Base-by-base conservation (phyloP, 2,329 filamentous ascomycete species). In the Rachicladosporium sp. region DNA sequence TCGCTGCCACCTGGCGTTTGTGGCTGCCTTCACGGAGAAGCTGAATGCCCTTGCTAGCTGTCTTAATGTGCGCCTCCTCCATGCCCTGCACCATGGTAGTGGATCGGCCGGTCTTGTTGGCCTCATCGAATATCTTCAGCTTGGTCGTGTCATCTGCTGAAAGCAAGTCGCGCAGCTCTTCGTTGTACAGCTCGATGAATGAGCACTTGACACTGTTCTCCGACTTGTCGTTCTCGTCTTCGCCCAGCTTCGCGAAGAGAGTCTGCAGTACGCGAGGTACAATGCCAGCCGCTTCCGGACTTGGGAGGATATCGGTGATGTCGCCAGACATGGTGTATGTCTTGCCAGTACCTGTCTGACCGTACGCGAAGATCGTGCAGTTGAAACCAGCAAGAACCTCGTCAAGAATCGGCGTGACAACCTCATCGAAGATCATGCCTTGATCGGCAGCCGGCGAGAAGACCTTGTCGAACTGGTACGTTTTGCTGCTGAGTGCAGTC, bases 311-410 rank as follows among this genome's bases (percentile, higher is more conserved):
- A 51, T 95, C 84, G 10, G 75, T 84, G 77, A 98, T 95, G 60
- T 98, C 89, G 40, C 91, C 91, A 1, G 89, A 94, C 91, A 98
- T 98, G 15, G 91, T 98, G 62, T 98, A 98, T 10, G 91, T 98
- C 62, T 98, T 98, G 52, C 91, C 91, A 0, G 91, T 98, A 33
- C 91, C 91, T 0, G 91, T 98, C 61, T 98, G 91, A 19, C 91
- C 91, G 59, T 98, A 98, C 29, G 91, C 91, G 54, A 98, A 98
- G 44, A 98, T 94, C 4, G 91, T 98, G 65, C 91, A 98, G 61
- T 98, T 98, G 66, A 85, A 96, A 38, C 91, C 91, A 15, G 79
- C 74, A 32, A 98, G 73, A 71, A 96, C 94, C 73, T 98, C 88
- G 50, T 93, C 86, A 29, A 98, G 58, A 42, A 98, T 89, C 0